Conservation (phyloP, 1,284 basidiomycete genomes). For the Pholiota adiposa region DNA sequence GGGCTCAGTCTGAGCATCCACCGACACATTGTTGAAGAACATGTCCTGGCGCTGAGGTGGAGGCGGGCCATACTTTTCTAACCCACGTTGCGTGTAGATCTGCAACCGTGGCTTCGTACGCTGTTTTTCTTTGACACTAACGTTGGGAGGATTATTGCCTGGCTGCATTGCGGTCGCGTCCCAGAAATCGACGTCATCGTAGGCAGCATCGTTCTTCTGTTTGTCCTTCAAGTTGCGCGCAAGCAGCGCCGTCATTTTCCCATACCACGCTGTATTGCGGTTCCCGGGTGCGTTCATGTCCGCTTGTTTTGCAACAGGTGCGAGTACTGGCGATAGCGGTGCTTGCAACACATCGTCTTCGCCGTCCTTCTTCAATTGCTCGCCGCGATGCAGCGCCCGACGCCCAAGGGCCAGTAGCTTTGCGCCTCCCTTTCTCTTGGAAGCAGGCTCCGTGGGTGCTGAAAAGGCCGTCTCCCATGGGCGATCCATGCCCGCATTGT, state of each 20-base stretch:
- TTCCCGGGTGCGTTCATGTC: conserved; percentile 24
- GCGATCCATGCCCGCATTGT: not conserved
- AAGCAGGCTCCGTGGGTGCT: conserved; percentile 3
- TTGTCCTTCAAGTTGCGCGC: conserved; percentile 33
- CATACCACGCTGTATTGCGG: conserved; percentile 35
- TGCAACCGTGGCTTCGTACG: conserved; percentile 49
- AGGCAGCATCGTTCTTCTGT: conserved; percentile 5
- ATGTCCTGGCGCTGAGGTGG: not conserved
- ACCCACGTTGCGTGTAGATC: conserved; percentile 43
- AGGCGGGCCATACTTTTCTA: conserved; percentile 20
- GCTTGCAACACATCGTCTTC: conserved; percentile 17
- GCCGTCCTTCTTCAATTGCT: conserved; percentile 24
- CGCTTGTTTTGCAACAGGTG: conserved; percentile 13
- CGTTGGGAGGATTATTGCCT: not conserved
- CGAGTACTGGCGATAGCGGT: conserved; percentile 10
- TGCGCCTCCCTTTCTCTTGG: conserved; percentile 37
- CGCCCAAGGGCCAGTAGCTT: conserved; percentile 51
- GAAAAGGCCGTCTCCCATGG: conserved; percentile 44
- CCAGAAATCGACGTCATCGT: conserved; percentile 17
- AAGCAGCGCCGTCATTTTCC: conserved; percentile 32
- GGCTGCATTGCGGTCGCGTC: conserved; percentile 8
- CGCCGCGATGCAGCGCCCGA: conserved; percentile 32
- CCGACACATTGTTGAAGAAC: not conserved
- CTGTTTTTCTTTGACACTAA: conserved; percentile 6
- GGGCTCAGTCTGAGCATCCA: not conserved